Percentiles rank a stretch among this genome's conserved stretches.
phyloP scores from a whole-genome alignment of 257 asterid species.

The Verbascum thapsus region DNA sequence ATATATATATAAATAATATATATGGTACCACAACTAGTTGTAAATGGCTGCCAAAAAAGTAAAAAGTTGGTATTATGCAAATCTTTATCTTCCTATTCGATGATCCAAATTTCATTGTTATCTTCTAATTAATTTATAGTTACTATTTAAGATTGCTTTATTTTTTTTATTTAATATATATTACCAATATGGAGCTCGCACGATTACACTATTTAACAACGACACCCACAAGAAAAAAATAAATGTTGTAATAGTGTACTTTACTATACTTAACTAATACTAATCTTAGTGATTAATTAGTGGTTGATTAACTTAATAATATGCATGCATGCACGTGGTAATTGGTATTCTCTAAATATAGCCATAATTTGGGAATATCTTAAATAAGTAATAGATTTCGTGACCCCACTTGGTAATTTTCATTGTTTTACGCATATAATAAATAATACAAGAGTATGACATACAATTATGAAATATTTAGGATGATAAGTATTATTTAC shows the following conservation, averaged over 20 bases:
- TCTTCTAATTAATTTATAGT: neutral
- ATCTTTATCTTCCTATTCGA: neutral
- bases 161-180: neutral
- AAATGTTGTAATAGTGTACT: neutral
- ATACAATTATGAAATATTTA: no score
- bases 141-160: conserved; percentile 5
- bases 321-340: neutral
- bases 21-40: no score
- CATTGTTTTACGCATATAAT: no score
- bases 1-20: no score
- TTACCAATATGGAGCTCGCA: conserved; percentile 8
- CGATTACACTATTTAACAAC: conserved; percentile 18
- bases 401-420: no score
- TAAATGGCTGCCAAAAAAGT: neutral
- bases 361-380: no score
- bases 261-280: no score
- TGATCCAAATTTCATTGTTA: neutral
- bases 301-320: no score
- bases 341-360: no score
- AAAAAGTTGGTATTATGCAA: neutral
- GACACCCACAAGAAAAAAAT: neutral
- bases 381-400: no score
- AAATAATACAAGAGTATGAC: no score
- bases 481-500: no score
- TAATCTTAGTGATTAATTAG: neutral